Evolutionary conservation across 2,329 filamentous ascomycete species (phyloP).

Genomic region (Cladorrhinum sp.): DNA sequence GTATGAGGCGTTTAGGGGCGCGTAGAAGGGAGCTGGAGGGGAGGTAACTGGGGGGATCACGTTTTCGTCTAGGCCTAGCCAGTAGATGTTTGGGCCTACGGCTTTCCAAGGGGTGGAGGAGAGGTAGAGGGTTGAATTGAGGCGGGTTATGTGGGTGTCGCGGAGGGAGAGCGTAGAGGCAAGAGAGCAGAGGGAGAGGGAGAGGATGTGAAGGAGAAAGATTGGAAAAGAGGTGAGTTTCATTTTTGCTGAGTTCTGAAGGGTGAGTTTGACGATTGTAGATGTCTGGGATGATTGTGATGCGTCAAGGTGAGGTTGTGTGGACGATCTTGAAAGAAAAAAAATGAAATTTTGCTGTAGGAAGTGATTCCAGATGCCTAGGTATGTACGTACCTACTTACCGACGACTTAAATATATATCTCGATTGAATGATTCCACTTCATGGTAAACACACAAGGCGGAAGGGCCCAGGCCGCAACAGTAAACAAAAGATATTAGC

Average conservation of each 20-base stretch:
- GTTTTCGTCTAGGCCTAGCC: conserved; percentile 50
- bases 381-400: too few species aligned
- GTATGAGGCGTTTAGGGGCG: conserved; percentile 42
- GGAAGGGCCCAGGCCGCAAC: not conserved
- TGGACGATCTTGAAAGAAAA: too few species aligned
- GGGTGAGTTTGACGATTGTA: too few species aligned
- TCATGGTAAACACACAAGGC: not conserved
- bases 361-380: too few species aligned
- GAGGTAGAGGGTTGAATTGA: conserved; percentile 37
- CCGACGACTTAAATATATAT: too few species aligned
- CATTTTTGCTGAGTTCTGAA: not conserved
- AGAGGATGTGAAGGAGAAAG: not conserved
- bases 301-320: too few species aligned
- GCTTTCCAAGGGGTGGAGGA: conserved; percentile 42
- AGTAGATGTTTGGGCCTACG: conserved; percentile 49
- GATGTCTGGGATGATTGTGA: not conserved
- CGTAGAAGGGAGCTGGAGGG: conserved; percentile 40
- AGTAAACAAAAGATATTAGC: not conserved
- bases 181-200: not conserved
- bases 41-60: conserved; percentile 37
- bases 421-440: too few species aligned
- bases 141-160: conserved; percentile 33
- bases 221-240: not conserved
- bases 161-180: not conserved
- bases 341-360: too few species aligned